Percentiles rank a stretch among this genome's conserved stretches.
These are phyloP conservation scores for Coemansia furcata DNA, from an alignment of 192 early-diverging fungal species.

Conservation along the genomic window DNA sequence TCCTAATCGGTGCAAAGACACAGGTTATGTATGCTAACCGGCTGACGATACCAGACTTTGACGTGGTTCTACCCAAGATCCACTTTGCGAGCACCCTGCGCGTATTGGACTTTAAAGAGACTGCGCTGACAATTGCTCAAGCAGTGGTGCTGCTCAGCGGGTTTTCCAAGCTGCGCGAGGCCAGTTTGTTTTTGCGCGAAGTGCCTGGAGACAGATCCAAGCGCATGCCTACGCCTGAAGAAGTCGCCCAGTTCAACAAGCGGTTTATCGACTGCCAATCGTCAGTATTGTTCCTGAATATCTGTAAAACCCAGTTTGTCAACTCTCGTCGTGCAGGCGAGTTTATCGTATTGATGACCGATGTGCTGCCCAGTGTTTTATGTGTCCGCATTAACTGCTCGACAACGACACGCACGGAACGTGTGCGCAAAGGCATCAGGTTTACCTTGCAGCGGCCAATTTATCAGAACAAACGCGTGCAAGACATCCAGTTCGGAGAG, in stretches of 20 bases:
- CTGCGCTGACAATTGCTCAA: background rate
- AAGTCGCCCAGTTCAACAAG: constrained; percentile 6
- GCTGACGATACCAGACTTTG: background rate
- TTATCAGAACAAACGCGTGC: constrained; percentile 5
- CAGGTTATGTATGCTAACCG: constrained; percentile 3
- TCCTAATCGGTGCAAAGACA: background rate
- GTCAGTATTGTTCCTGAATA: constrained; percentile 4
- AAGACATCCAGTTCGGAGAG: background rate
- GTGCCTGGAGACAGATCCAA: background rate
- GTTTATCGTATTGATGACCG: constrained; percentile 17
- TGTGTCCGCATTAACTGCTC: background rate
- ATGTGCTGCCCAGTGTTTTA: constrained; percentile 12
- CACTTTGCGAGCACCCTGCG: background rate
- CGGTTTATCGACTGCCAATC: constrained; percentile 4
- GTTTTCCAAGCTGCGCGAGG: background rate
- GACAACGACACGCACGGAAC: background rate
- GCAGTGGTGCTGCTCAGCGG: constrained; percentile 3
- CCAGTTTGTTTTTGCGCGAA: constrained; percentile 2
- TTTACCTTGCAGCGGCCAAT: constrained; percentile 8
- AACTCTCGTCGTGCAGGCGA: constrained; percentile 12
- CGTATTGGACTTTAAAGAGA: constrained; percentile 14
- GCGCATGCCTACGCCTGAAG: background rate
- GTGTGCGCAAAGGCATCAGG: background rate
- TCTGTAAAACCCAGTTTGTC: background rate
- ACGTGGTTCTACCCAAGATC: background rate